Evolutionary conservation across 257 asterid genomes (phyloP), one percentile per base, ranked within the genome.

Genomic region (Nicotiana tabacum): DNA sequence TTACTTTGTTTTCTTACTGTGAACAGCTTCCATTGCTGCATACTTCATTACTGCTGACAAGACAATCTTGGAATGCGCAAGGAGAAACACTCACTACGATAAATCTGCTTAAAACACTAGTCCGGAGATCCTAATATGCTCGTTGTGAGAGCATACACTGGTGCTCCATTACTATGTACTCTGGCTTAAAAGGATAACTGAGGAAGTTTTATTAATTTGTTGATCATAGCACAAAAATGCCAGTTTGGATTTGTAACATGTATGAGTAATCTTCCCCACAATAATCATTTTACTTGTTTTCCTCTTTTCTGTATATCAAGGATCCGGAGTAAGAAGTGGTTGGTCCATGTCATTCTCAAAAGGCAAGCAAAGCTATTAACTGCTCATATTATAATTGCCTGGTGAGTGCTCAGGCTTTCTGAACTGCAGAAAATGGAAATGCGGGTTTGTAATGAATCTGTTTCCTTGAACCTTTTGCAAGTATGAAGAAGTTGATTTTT

Each of bases 11-110:
- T 83, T 29, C 27, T 35, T 79, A 32, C 30, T 72, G 46, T 72
- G 85, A 68, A 82, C 94, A 92, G 98, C 97, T 69, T 91, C 98
- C 5, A 90, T 92, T 81, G 94, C 98, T 30, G 92, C 97, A 5
- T 94, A 91, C 89, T 94, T 94, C 91, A 93, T 94, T 84, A 90
- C 95, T 32, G 95, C 97, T 1, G 97, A 94, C 87, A 93, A 93
- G 87, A 91, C 95, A 55, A 93, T 94, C 66, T 82, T 93, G 90
- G 93, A 91, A 85, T 90, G 95, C 6, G 96, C 97, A 61, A 88
- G 95, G 94, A 88, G 88, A 83, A 94, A 93, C 79, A 66, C 95
- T 5, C 90, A 88, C 2, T 91, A 92, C 67, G 91, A 87, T 82
- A 87, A 88, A 77, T 81, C 88, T 66, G 48, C 84, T 67, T 89